These are phyloP conservation scores for Flaveria trinervia DNA, from an alignment of 129 eudicot species.

Conservation along the genomic window DNA sequence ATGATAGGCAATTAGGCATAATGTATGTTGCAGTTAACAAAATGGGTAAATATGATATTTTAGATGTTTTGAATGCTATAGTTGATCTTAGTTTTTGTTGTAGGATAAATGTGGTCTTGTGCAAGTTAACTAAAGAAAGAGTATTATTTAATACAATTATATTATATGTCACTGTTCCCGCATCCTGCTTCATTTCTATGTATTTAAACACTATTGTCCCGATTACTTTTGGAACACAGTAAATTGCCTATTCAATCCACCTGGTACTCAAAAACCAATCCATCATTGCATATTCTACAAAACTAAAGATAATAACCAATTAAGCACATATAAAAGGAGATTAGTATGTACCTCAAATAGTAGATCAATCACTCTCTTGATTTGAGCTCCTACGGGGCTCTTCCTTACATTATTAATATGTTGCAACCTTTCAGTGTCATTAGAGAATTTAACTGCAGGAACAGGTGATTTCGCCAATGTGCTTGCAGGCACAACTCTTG, in stretches of 20 bases:
- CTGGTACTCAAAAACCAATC: neutral
- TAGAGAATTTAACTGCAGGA: conserved; percentile 70
- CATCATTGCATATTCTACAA: neutral
- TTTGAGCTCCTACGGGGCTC: conserved; percentile 81
- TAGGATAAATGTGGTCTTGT: neutral
- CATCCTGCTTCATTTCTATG: neutral
- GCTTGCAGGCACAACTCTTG: conserved; percentile 43
- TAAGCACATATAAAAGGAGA: neutral
- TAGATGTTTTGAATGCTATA: neutral
- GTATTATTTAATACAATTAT: neutral
- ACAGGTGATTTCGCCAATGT: conserved; percentile 46
- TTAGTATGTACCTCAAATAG: conserved; percentile 58
- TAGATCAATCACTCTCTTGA: conserved; percentile 78
- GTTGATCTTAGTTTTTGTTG: neutral
- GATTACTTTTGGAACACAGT: neutral
- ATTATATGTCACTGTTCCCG: neutral
- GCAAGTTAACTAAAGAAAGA: neutral
- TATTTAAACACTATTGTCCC: neutral
- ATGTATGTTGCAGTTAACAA: neutral
- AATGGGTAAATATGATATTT: neutral
- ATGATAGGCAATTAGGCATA: neutral
- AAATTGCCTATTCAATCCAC: neutral
- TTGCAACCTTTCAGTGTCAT: conserved; percentile 83
- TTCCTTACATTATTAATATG: conserved; percentile 78
- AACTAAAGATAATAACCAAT: neutral